These are phyloP conservation scores for Eucalyptus grandis DNA, from an alignment of 345 rosid species.

Conservation along the genomic window DNA sequence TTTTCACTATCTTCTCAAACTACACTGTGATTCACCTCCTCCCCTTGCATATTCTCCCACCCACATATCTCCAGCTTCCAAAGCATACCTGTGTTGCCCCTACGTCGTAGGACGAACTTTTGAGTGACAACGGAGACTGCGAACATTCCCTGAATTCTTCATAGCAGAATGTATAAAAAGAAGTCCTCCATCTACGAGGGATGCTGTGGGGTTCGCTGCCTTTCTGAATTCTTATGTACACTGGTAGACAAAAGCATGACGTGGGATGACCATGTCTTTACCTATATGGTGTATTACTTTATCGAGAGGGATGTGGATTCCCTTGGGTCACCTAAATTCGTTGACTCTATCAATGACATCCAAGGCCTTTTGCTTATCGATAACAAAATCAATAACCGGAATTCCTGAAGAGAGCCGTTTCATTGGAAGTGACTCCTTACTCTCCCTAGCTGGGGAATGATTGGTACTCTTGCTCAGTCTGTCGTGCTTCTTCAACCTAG, in stretches of 20 bases:
- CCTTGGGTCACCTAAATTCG: neutral
- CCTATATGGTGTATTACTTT: neutral
- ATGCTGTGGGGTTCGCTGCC: neutral
- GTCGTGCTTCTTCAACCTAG: slow-evolving; percentile 24
- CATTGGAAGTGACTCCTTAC: slow-evolving; percentile 16
- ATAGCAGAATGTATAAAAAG: neutral
- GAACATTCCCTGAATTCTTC: neutral
- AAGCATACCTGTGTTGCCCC: neutral
- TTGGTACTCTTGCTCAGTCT: slow-evolving; percentile 39
- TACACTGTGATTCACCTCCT: neutral
- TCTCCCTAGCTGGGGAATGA: slow-evolving; percentile 20
- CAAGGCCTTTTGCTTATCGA: slow-evolving; percentile 40
- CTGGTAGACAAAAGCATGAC: neutral
- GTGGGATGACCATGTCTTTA: neutral
- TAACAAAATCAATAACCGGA: slow-evolving; percentile 31
- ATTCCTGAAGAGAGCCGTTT: slow-evolving; percentile 29
- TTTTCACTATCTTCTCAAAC: neutral
- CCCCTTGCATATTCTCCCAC: neutral
- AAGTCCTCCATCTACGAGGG: neutral
- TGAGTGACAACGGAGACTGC: neutral
- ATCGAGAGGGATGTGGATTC: neutral
- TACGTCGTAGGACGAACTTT: neutral
- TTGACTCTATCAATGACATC: slow-evolving; percentile 48
- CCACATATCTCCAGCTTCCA: neutral
- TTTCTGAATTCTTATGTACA: neutral